Conservation (phyloP, 441 rosid genomes). For the Populus hybrid region DNA sequence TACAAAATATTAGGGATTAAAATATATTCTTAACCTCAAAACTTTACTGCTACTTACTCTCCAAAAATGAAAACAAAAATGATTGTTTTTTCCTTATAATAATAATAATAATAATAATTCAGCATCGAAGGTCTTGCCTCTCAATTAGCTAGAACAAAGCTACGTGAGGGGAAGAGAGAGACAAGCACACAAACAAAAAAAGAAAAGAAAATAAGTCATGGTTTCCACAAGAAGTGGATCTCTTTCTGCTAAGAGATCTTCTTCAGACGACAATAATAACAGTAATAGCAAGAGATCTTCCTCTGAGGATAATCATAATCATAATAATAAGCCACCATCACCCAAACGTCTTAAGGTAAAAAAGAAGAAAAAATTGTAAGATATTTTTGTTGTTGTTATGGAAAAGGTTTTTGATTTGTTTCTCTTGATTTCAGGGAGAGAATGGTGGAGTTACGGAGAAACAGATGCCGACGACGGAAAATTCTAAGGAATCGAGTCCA, state of each 20-base stretch:
- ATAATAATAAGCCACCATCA: conserved; percentile 48
- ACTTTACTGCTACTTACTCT: neutral
- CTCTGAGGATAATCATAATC: conserved; percentile 38
- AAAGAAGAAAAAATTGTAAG: neutral
- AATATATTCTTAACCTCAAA: neutral
- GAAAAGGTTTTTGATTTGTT: neutral
- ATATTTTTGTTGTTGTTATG: neutral
- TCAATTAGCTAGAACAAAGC: neutral
- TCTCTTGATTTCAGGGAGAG: conserved; percentile 46
- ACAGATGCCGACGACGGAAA: conserved; percentile 47
- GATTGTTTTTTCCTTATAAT: neutral
- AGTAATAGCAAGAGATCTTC: conserved; percentile 64
- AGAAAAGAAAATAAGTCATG: conserved; percentile 46
- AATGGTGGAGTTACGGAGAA: conserved; percentile 55
- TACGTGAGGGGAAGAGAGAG: neutral
- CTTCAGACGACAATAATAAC: no score
- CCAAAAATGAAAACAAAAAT: neutral
- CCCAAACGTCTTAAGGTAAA: conserved; percentile 74
- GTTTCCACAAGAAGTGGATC: conserved; percentile 89
- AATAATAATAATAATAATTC: neutral
- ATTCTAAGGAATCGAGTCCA: conserved; percentile 53
- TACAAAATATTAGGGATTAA: neutral
- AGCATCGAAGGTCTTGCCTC: neutral
- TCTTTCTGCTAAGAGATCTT: conserved; percentile 66
- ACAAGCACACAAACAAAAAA: neutral